A percentile compares a stretch with the other conserved stretches of the same genome.
These are phyloP conservation scores for Eleusine coracana DNA, from an alignment of 176 grass and related monocot genomes.

Conservation along the genomic window DNA sequence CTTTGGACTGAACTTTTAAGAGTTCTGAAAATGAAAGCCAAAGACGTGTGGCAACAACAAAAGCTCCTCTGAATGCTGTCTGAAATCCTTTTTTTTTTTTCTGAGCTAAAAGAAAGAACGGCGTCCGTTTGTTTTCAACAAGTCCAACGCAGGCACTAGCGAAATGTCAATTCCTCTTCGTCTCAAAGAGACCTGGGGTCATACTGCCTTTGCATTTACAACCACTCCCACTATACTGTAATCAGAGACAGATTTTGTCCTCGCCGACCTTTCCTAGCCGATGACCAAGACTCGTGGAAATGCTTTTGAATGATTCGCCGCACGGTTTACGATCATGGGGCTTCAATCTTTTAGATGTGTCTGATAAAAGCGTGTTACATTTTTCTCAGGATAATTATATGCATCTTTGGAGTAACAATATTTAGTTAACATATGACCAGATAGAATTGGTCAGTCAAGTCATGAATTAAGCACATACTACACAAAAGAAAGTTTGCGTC, in stretches of 20 bases:
- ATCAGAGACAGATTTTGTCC: not conserved
- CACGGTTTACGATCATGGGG: no score
- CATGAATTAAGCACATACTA: not conserved
- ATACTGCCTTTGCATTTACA: not conserved
- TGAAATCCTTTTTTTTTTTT: slow-evolving; percentile 13
- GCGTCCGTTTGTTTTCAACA: not conserved
- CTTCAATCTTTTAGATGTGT: not conserved
- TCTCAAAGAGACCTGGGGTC: not conserved
- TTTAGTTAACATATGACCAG: not conserved
- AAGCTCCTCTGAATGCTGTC: not conserved
- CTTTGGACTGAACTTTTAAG: no score
- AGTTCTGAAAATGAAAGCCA: no score
- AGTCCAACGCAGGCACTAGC: not conserved
- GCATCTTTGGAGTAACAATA: no score
- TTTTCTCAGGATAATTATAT: not conserved
- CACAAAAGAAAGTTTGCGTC: no score
- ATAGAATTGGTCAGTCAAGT: not conserved
- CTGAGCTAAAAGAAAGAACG: not conserved
- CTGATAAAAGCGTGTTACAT: not conserved
- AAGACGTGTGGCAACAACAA: no score
- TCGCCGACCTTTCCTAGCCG: slow-evolving; percentile 11
- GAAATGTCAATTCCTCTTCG: not conserved
- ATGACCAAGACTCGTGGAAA: not conserved
- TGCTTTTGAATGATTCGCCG: not conserved
- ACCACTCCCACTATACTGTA: slow-evolving; percentile 18